A percentile compares a stretch with the other conserved stretches of the same genome.
These are phyloP conservation scores for Termitomyces sp. DNA, from an alignment of 768 basidiomycete genomes.

Conservation along the genomic window DNA sequence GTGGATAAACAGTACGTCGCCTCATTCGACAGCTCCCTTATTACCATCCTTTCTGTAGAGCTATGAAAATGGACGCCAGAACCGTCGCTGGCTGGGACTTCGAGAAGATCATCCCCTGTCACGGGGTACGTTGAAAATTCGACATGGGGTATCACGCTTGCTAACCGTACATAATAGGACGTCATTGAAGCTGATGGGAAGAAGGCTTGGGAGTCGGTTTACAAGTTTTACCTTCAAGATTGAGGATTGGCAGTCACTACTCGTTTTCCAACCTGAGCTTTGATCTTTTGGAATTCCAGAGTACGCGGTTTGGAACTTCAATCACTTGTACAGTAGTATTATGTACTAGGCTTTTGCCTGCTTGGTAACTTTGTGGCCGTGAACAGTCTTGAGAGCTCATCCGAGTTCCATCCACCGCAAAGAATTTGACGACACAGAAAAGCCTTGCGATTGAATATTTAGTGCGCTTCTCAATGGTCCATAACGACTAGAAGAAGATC, in stretches of 20 bases:
- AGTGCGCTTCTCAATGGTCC: no score
- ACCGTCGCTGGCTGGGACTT: conserved; percentile 66
- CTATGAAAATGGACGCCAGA: conserved; percentile 54
- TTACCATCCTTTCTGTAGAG: conserved; percentile 16
- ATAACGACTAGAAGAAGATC: no score
- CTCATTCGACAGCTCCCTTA: background rate
- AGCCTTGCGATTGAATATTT: no score
- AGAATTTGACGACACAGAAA: no score
- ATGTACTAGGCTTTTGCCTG: no score
- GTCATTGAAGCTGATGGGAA: conserved; percentile 55
- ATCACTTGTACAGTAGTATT: no score
- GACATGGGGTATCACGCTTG: background rate
- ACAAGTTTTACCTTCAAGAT: conserved; percentile 19
- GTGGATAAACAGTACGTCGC: conserved; percentile 27
- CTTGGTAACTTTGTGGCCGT: no score
- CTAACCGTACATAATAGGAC: conserved; percentile 21
- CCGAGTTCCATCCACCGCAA: no score
- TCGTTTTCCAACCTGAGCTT: background rate
- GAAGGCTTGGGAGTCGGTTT: conserved; percentile 42
- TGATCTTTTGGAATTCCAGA: no score
- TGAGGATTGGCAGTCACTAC: background rate
- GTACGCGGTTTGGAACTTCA: no score
- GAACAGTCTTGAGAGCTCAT: no score
- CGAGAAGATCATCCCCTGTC: conserved; percentile 63
- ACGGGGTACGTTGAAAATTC: conserved; percentile 29